Evolutionary conservation across 768 basidiomycete species (phyloP).

Genomic region (Russula dissimulans): DNA sequence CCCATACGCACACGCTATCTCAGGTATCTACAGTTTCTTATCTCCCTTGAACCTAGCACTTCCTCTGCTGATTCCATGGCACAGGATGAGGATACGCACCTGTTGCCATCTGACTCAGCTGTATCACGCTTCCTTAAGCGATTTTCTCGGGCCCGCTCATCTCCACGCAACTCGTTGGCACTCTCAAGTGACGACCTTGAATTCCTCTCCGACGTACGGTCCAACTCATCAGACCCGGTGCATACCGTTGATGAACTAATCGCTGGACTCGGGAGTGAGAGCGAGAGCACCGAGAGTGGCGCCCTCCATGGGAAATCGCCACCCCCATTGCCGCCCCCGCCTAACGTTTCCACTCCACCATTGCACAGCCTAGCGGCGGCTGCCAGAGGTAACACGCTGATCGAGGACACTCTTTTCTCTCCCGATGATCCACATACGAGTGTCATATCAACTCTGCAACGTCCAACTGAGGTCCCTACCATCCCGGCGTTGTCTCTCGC

Average conservation of each 20-base stretch:
- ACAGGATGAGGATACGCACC: slow-evolving; percentile 16
- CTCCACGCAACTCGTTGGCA: slow-evolving; percentile 47
- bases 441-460: background rate
- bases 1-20: background rate
- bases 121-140: slow-evolving; percentile 78
- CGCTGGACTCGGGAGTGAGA: slow-evolving; percentile 34
- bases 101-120: slow-evolving; percentile 40
- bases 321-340: slow-evolving; percentile 10
- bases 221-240: slow-evolving; percentile 36
- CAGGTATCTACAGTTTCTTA: slow-evolving; percentile 17
- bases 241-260: slow-evolving; percentile 29
- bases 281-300: slow-evolving; percentile 28
- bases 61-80: slow-evolving; percentile 18
- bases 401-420: background rate
- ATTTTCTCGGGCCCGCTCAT: slow-evolving; percentile 46
- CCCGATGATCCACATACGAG: background rate
- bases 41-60: background rate
- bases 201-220: slow-evolving; percentile 63
- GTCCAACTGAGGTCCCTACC: background rate
- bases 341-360: background rate
- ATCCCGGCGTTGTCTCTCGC: background rate
- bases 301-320: slow-evolving; percentile 23
- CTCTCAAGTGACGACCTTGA: slow-evolving; percentile 76
- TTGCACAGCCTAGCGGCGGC: background rate
- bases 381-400: background rate